phyloP scores from a whole-genome alignment of 2,329 filamentous ascomycete genomes.

The Hymenoscyphus occultus region DNA sequence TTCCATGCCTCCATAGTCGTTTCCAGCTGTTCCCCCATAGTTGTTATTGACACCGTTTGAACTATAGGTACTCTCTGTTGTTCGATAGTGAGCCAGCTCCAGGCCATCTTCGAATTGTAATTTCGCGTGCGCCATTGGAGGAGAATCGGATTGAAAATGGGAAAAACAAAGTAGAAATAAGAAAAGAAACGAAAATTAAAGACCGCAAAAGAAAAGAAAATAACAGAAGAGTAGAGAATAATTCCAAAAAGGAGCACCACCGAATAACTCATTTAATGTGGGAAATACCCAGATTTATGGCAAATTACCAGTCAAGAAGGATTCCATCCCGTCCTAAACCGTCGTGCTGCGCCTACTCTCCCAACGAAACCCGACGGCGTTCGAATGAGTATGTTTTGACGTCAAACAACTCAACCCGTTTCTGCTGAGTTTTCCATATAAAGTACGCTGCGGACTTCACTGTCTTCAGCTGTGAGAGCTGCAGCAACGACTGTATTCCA shows the following conservation, averaged over 20 bases:
- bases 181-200: neutral
- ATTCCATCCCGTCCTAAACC: neutral
- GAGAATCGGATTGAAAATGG: neutral
- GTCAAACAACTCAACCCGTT: neutral
- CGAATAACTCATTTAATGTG: neutral
- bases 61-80: neutral
- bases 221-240: neutral
- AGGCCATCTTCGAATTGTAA: slow-evolving; percentile 16
- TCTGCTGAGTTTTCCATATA: neutral
- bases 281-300: neutral
- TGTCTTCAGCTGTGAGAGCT: neutral
- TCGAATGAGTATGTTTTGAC: neutral
- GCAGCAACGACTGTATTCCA: neutral
- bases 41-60: slow-evolving; percentile 11
- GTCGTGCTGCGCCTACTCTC: slow-evolving; percentile 4
- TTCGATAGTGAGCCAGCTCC: slow-evolving; percentile 16
- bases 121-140: slow-evolving; percentile 13
- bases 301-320: neutral
- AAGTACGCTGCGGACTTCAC: neutral
- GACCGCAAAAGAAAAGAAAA: neutral
- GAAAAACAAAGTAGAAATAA: slow-evolving; percentile 2
- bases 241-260: neutral
- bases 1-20: slow-evolving; percentile 11
- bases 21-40: slow-evolving; percentile 6
- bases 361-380: neutral